Conservation (phyloP, 257 asterid species). For the Solanum corneliomulleri region DNA sequence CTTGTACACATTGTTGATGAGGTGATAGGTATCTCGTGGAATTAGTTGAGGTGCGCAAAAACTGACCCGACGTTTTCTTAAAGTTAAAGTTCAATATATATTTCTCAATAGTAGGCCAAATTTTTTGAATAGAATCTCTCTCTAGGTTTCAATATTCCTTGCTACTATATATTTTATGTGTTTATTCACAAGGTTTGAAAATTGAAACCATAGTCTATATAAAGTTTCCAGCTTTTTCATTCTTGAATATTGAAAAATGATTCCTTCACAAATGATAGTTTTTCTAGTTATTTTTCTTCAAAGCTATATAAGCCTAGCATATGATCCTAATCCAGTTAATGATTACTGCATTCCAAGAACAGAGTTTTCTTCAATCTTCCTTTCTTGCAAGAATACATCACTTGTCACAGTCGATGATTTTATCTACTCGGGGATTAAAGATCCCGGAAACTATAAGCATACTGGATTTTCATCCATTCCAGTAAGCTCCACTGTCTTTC, state of each 20-base stretch:
- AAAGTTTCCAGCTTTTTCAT: neutral
- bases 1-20: neutral
- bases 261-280: constrained; percentile 5
- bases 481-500: constrained; percentile 43
- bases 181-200: neutral
- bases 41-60: neutral
- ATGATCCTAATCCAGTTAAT: constrained; percentile 60
- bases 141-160: neutral
- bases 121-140: constrained; percentile 2
- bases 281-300: constrained; percentile 18
- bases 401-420: constrained; percentile 52
- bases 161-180: neutral
- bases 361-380: constrained; percentile 34
- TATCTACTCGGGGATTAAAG: constrained; percentile 37
- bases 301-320: constrained; percentile 17
- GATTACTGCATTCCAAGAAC: constrained; percentile 66
- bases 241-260: constrained; percentile 15
- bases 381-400: constrained; percentile 67
- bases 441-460: constrained; percentile 18
- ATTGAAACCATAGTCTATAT: neutral
- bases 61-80: neutral
- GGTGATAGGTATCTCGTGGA: neutral
- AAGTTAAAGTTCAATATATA: constrained; percentile 9
- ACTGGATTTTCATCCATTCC: constrained; percentile 59
- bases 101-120: constrained; percentile 1